These are phyloP conservation scores for Rubia yunnanensis DNA, from an alignment of 257 asterid species.

Conservation along the genomic window DNA sequence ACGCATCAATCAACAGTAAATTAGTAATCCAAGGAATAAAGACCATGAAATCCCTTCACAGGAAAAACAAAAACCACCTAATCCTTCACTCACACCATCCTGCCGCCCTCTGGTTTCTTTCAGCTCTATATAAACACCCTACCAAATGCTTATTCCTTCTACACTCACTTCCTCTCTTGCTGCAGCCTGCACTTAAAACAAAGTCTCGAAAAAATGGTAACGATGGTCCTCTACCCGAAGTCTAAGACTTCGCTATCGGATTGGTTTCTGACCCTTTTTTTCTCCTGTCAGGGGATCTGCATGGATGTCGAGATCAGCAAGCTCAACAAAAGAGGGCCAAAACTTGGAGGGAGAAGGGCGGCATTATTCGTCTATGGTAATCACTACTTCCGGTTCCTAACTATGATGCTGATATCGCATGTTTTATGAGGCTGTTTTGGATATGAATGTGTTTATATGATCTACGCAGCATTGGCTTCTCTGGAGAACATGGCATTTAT, in stretches of 20 bases:
- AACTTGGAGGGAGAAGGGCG: slow-evolving; percentile 46
- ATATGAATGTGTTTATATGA: not conserved
- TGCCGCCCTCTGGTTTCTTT: slow-evolving; percentile 5
- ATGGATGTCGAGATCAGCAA: slow-evolving; percentile 19
- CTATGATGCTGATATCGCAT: not conserved
- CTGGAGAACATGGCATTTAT: slow-evolving; percentile 45
- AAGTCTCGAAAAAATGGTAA: slow-evolving; percentile 17
- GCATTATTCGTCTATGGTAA: slow-evolving; percentile 42
- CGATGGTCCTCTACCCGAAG: not conserved
- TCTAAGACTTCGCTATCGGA: not conserved
- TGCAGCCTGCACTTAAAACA: not conserved
- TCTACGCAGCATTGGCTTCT: slow-evolving; percentile 35
- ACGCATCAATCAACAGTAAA: not conserved
- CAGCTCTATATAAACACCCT: slow-evolving; percentile 13
- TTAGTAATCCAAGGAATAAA: not conserved
- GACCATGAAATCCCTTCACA: slow-evolving; percentile 11
- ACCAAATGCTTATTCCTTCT: not conserved
- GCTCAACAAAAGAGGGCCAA: slow-evolving; percentile 16
- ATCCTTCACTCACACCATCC: not conserved
- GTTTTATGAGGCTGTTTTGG: not conserved
- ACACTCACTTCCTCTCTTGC: slow-evolving; percentile 1
- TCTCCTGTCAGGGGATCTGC: slow-evolving; percentile 33
- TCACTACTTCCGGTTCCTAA: not conserved
- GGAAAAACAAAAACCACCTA: slow-evolving; percentile 22
- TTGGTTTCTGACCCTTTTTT: not conserved